Conservation (phyloP, 179 eudicot genomes). For the Beta macrorhiza region DNA sequence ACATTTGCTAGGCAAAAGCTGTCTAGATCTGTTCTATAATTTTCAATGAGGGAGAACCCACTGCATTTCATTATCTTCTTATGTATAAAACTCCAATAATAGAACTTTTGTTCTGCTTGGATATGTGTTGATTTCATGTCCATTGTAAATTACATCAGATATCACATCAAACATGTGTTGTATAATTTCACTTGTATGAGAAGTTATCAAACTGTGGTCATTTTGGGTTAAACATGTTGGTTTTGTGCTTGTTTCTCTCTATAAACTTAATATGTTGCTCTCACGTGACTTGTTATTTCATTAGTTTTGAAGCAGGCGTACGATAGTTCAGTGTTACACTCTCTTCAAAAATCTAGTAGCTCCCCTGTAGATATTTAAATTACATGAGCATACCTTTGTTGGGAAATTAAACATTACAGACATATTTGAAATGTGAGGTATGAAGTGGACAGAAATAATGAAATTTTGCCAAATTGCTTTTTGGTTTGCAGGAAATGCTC, state of each 20-base stretch:
- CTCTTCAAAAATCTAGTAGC: neutral
- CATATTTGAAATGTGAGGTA: neutral
- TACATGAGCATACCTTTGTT: neutral
- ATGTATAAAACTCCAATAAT: neutral
- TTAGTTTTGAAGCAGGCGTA: no score
- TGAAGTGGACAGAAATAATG: neutral
- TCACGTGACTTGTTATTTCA: neutral
- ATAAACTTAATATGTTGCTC: neutral
- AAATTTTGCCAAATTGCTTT: neutral
- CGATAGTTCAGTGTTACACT: neutral
- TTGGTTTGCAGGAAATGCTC: constrained; percentile 45
- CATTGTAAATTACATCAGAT: neutral
- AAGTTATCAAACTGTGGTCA: neutral
- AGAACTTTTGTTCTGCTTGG: neutral
- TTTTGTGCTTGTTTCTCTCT: neutral
- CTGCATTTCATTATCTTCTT: no score
- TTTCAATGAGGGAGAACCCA: neutral
- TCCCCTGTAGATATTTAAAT: neutral
- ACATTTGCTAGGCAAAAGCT: neutral
- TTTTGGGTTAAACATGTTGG: neutral
- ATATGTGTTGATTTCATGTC: neutral
- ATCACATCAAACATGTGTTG: neutral
- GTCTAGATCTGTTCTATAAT: neutral
- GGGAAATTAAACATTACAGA: neutral
- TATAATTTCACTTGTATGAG: neutral